A percentile compares a stretch with the other conserved stretches of the same genome.
Evolutionary conservation across 306 rosid genomes (phyloP).

Genomic region (Dryas drummondii): DNA sequence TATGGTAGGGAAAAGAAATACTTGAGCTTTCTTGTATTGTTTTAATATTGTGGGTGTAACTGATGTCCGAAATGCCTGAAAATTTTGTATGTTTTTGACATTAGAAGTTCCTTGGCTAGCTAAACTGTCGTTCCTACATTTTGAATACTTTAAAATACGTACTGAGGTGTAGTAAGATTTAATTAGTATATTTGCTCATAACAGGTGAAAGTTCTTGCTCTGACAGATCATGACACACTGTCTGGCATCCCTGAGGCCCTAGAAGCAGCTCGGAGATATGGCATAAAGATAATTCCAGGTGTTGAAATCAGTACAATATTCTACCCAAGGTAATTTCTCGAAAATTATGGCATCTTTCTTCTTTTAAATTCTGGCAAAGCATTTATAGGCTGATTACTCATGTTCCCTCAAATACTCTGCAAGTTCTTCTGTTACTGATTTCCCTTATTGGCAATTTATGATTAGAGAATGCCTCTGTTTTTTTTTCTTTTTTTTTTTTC

Average conservation of each 20-base stretch:
- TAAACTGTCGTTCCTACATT: background rate
- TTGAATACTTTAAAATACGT: slow-evolving; percentile 15
- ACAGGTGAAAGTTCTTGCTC: slow-evolving; percentile 99
- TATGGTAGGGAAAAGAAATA: too few relatives aligned
- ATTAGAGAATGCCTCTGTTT: background rate
- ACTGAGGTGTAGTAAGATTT: slow-evolving; percentile 21
- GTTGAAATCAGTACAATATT: slow-evolving; percentile 88
- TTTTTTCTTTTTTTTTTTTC: background rate
- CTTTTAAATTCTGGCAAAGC: slow-evolving; percentile 11
- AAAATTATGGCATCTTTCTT: slow-evolving; percentile 9
- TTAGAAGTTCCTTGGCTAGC: slow-evolving; percentile 8
- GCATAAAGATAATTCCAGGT: slow-evolving; percentile 95
- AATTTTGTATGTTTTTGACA: background rate
- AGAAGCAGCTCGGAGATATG: slow-evolving; percentile 76
- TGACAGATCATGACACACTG: slow-evolving; percentile 99
- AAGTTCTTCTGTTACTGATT: background rate
- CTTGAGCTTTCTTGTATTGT: background rate
- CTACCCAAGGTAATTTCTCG: slow-evolving; percentile 57
- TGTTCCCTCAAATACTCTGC: background rate
- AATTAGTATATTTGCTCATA: slow-evolving; percentile 57
- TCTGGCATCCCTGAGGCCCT: slow-evolving; percentile 88
- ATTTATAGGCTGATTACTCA: background rate
- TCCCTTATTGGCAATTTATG: background rate
- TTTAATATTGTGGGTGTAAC: background rate
- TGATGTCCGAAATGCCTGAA: background rate